Base-by-base conservation (phyloP, 306 rosid species). In the Quercus glauca region DNA sequence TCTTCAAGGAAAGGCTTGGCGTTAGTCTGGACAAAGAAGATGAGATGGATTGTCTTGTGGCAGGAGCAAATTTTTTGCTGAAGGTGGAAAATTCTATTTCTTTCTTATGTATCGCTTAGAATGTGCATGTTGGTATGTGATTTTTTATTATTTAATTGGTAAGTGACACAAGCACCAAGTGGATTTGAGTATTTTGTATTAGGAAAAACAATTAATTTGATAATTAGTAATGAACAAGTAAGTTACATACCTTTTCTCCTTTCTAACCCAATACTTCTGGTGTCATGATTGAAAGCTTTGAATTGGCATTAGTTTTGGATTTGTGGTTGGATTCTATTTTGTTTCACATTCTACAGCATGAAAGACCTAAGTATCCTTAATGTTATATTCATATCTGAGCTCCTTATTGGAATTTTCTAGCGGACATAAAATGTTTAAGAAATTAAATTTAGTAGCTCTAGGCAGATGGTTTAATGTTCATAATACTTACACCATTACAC, bases 21-120 rank as follows among this genome's bases (percentile, higher is more conserved):
- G 98, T 96, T 76, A 86, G 96, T 75, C 88, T 96, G 72, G 99
- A 96, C 89, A 96, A 96, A 87, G 99, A 96, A 86, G 99, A 96
- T 26, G 99, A 96, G 86, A 96, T 96, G 99, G 73, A 87, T 70
- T 96, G 98, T 86, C 99, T 96, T 37, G 99, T 96, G 55, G 87
- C 99, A 3, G 99, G 99, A 86, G 99, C 98, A 61, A 96, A 96
- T 76, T 96, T 96, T 89, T 83, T 96, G 83, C 92, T 96, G 67
- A 96, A 96, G 99, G 99, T 96, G 92, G 85, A 80, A 72, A 55
- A 72, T 67, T 57, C 26, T 58, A 6, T 84, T 71, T 81, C 74
- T 79, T 14, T 18, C 76, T 78, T 75, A 26, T 61, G n/a, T 74
- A 58, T 41, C 70, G 28, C 71, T 37, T 64, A 55, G 3, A 78